Percentiles rank a stretch among this genome's conserved stretches.
These are phyloP conservation scores for Sporisorium sorghi DNA, from an alignment of 1,284 basidiomycete genomes.

Conservation along the genomic window DNA sequence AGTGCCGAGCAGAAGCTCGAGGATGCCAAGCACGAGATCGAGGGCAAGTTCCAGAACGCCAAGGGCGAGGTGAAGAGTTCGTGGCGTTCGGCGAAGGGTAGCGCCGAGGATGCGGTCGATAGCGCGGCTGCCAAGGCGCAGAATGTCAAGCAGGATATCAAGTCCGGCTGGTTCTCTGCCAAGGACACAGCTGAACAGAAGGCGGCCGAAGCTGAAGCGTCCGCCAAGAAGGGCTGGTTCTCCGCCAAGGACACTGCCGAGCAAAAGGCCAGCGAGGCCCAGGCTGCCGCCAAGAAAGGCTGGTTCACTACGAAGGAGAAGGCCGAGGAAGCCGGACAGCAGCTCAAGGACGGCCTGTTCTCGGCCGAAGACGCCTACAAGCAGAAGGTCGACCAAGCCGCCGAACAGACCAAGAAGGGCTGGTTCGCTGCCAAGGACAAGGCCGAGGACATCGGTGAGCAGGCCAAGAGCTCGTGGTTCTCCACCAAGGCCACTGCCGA, in stretches of 20 bases:
- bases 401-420: constrained; percentile 9
- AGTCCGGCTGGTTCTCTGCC: constrained; percentile 41
- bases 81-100: constrained; percentile 32
- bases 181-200: constrained; percentile 39
- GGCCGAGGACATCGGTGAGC: constrained; percentile 13
- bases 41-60: constrained; percentile 24
- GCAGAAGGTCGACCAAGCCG: constrained; percentile 29
- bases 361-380: constrained; percentile 30
- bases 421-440: constrained; percentile 30
- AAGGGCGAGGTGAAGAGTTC: constrained; percentile 41
- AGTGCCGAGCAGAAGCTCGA: constrained; percentile 30
- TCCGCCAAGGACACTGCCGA: constrained; percentile 21
- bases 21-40: constrained; percentile 32
- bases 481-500: constrained; percentile 20
- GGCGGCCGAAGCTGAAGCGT: constrained; percentile 23
- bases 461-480: constrained; percentile 28
- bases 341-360: constrained; percentile 20
- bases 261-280: constrained; percentile 30
- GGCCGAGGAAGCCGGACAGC: constrained; percentile 32
- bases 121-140: constrained; percentile 27
- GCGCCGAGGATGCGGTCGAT: constrained; percentile 27
- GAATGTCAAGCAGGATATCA: constrained; percentile 31
- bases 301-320: constrained; percentile 43
- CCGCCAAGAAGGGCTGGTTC: constrained; percentile 38
- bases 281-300: constrained; percentile 29